Evolutionary conservation across 2,329 filamentous ascomycete genomes (phyloP), one percentile per base, ranked within the genome.

Genomic region (Hypocreales sp.): DNA sequence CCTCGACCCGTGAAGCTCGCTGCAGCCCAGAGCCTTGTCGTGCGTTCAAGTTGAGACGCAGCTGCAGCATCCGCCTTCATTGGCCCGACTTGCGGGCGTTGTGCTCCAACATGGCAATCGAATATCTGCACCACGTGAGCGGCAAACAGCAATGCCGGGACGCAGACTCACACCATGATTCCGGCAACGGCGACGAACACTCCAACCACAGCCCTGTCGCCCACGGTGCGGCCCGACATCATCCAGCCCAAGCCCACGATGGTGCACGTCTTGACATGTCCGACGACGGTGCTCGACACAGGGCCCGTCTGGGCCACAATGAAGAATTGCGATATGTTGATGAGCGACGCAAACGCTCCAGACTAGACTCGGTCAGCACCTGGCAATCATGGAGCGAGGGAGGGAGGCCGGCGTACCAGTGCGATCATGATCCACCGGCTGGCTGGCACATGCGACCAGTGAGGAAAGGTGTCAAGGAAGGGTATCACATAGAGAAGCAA

Each of bases 401-500:
- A n/a, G n/a, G n/a, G n/a, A n/a, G n/a, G n/a, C n/a, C 11, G 2
- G 13, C 61, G 42, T 46, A 72, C 69, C 52, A 73, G 56, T 16
- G 62, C 26, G 22, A 79, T 71, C 60, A 77, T 55, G 4, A 64
- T 31, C 67, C 69, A 74, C 32, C 59, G 55, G 35, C 50, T 61
- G 2, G 58, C 32, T 4, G 58, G 55, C 2, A 73, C 60, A 17
- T 60, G 54, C 9, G 44, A 49, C 61, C 66, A 71, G 8, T 56
- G 55, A 3, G 73, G 72, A 40, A 76, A 68, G 11, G 59, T 65
- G 39, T 80, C 75, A 13, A 70, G 54, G 40, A 77, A 75, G 0
- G 72, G 73, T 33, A 78, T 74, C 20, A 67, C 61, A 39, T 76
- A 77, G 16, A 78, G 59, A 28, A 79, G 59, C 36, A 78, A 47